Evolutionary conservation across 2,329 filamentous ascomycete species (phyloP), one percentile per base, ranked within the genome.

Genomic region (Acrodontium crateriforme): DNA sequence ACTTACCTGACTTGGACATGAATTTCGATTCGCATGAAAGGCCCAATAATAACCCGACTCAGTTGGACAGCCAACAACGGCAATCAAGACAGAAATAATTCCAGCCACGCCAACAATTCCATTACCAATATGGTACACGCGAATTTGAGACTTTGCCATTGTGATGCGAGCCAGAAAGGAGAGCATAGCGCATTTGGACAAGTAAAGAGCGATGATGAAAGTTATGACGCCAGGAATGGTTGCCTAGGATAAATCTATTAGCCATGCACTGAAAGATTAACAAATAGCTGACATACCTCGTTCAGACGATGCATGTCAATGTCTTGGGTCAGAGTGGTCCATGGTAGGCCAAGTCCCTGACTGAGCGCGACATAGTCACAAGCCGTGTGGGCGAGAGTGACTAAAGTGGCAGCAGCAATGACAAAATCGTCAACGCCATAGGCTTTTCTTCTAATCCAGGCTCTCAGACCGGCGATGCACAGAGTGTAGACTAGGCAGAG

Each of bases 161-260:
- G 46, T 49, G 20, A 50, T 49, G 18, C 48, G 45, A 22, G 31
- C 38, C n/a, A 52, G 33, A 26, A 52, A 50, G 9, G 40, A 35
- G 3, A 52, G 30, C 37, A 49, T 49, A 16, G 46, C 47, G 26
- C 41, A 39, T 39, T 50, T 52, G 6, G 48, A 46, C 9, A 43
- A 21, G 22, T 50, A 50, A 1, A 50, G 38, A 3, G 45, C 38
- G 18, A 44, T 25, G 24, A 49, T 36, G 34, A 47, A 50, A 3
- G 45, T 40, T 6, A 49, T 38, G 11, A 49, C 32, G 11, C 40
- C 38, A 9, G 44, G 45, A n/a, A 47, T 29, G 2, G 40, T 30
- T 14, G 40, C 39, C 47, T 50, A 18, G 9, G 13, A 34, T 15
- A 37, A 33, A 22, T 30, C 23, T 24, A 23, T 22, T 4, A 22